Percentiles rank a stretch among this genome's conserved stretches.
These are phyloP conservation scores for Nigrograna mackinnonii DNA, from an alignment of 2,329 filamentous ascomycete species.

Conservation along the genomic window DNA sequence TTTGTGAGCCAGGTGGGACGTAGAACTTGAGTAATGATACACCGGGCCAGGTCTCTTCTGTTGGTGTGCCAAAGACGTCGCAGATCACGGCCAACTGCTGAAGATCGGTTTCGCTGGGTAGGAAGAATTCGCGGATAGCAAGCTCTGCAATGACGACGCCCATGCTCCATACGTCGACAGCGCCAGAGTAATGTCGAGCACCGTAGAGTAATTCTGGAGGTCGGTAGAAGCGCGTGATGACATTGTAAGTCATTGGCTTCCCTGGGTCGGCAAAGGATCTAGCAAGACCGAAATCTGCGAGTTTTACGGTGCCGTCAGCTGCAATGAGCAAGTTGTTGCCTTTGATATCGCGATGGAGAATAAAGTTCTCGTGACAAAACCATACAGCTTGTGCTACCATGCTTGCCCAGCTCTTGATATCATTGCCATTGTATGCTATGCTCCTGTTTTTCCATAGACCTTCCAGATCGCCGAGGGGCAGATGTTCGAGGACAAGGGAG, in stretches of 20 bases:
- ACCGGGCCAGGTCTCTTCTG: conserved; percentile 93
- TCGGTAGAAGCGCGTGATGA: conserved; percentile 96
- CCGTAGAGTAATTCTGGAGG: conserved; percentile 93
- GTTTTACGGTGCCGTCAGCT: conserved; percentile 88
- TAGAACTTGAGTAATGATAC: conserved; percentile 81
- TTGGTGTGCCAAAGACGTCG: conserved; percentile 84
- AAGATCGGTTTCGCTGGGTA: conserved; percentile 83
- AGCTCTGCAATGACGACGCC: conserved; percentile 93
- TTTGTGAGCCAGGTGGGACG: conserved; percentile 68
- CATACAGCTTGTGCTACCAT: conserved; percentile 93
- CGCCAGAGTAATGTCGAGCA: conserved; percentile 83
- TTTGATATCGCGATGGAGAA: conserved; percentile 97
- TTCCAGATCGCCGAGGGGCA: conserved; percentile 92
- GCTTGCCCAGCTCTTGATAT: conserved; percentile 98
- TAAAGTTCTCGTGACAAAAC: conserved; percentile 95
- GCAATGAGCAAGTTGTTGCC: conserved; percentile 97
- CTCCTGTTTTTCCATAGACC: conserved; percentile 80
- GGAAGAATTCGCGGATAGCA: conserved; percentile 77
- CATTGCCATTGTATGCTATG: conserved; percentile 81
- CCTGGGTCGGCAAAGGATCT: conserved; percentile 88
- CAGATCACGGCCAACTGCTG: conserved; percentile 85
- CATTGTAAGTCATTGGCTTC: conserved; percentile 85
- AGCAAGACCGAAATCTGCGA: conserved; percentile 97
- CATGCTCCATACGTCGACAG: conserved; percentile 93
- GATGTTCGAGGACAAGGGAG: conserved; percentile 91